Evolutionary conservation across 202 grass and related monocot genomes (phyloP).

Genomic region (Alloteropsis angusta): DNA sequence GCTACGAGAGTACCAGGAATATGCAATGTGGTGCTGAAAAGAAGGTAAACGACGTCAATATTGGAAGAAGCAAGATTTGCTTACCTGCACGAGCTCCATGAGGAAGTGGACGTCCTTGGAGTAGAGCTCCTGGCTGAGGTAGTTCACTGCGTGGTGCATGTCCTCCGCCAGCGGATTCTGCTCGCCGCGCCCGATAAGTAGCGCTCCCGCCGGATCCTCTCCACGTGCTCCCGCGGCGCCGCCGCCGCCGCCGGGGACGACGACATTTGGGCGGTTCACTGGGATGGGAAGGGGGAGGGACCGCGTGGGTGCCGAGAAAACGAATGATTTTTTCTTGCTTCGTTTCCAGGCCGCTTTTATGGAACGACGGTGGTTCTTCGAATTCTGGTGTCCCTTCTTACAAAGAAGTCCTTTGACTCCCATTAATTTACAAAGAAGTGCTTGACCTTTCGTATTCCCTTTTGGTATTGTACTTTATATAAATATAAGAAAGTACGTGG

Average conservation of each 20-base stretch:
- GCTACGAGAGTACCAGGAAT: neutral
- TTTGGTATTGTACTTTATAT: too few species aligned
- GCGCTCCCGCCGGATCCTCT: slow-evolving; percentile 40
- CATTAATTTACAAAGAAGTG: too few species aligned
- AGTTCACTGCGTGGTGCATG: slow-evolving; percentile 57
- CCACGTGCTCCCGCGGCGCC: slow-evolving; percentile 45
- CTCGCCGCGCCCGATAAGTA: slow-evolving; percentile 58
- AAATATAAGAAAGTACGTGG: too few species aligned
- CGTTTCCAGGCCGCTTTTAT: neutral
- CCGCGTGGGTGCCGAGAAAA: too few species aligned
- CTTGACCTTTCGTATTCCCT: too few species aligned
- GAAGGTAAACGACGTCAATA: too few species aligned
- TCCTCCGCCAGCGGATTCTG: slow-evolving; percentile 62
- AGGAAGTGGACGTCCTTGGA: slow-evolving; percentile 82
- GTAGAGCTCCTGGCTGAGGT: slow-evolving; percentile 56
- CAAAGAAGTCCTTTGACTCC: too few species aligned
- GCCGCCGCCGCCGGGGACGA: neutral
- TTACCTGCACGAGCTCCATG: slow-evolving; percentile 75
- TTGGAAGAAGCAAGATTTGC: neutral
- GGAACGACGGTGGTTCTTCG: too few species aligned
- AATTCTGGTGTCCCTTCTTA: neutral
- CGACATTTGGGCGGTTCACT: neutral
- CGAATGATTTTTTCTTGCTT: neutral
- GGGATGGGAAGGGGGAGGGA: neutral
- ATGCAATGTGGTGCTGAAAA: too few species aligned